Percentiles rank a stretch among this genome's conserved stretches.
phyloP scores from a whole-genome alignment of 2,329 filamentous ascomycete genomes.

The Neocatenulostroma microsporum region DNA sequence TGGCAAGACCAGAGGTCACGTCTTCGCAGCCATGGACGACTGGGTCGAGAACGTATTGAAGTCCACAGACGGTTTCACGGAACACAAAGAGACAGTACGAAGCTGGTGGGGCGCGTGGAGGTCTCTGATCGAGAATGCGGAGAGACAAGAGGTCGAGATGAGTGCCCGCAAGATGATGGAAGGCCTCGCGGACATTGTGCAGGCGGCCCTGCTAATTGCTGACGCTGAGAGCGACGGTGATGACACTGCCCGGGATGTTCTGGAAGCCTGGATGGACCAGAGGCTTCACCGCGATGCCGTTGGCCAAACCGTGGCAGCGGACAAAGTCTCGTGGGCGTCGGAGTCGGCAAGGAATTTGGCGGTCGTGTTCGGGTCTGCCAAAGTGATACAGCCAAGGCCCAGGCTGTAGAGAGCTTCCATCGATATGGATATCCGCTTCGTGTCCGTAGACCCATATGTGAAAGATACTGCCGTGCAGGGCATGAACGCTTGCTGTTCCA shows the following conservation, averaged over 20 bases:
- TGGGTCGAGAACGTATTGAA: slow-evolving; percentile 1
- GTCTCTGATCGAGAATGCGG: not conserved
- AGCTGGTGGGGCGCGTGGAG: slow-evolving; percentile 5
- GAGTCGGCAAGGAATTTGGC: no score
- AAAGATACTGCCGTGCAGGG: no score
- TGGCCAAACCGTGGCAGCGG: no score
- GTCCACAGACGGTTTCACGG: not conserved
- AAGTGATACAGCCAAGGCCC: no score
- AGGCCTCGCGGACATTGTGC: slow-evolving; percentile 4
- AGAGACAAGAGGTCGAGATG: slow-evolving; percentile 5
- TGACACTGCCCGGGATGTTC: slow-evolving; percentile 1
- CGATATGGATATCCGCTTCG: no score
- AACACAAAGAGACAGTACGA: not conserved
- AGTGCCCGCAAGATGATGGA: slow-evolving; percentile 6
- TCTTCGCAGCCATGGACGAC: slow-evolving; percentile 3
- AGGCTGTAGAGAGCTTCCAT: no score
- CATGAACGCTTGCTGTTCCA: no score
- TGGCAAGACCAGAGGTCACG: slow-evolving; percentile 8
- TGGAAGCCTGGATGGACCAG: slow-evolving; percentile 1
- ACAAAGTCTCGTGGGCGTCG: no score
- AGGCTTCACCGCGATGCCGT: no score
- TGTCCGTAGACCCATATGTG: no score
- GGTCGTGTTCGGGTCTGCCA: no score
- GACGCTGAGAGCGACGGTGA: slow-evolving; percentile 7
- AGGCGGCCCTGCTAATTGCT: slow-evolving; percentile 6